Percentiles rank a stretch among this genome's conserved stretches.
Evolutionary conservation across 2,329 filamentous ascomycete species (phyloP).

Genomic region (Cercospora zeina): DNA sequence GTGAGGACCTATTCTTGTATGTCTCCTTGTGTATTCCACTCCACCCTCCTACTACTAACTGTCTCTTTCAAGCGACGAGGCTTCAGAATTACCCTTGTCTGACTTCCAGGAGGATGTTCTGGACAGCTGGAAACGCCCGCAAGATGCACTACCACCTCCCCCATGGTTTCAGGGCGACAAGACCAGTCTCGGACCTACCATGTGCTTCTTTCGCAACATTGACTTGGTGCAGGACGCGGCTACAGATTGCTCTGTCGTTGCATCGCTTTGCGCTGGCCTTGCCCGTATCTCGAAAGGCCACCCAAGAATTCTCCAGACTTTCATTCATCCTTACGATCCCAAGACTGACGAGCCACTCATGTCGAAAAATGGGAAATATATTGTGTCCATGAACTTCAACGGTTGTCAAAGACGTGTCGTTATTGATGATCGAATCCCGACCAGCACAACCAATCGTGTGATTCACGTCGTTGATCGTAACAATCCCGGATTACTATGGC

Average conservation of each 20-base stretch:
- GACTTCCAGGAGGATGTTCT: constrained; percentile 73
- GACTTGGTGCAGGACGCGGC: constrained; percentile 95
- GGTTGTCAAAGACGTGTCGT: constrained; percentile 83
- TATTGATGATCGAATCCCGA: constrained; percentile 84
- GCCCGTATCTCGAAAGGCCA: constrained; percentile 69
- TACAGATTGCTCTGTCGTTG: constrained; percentile 95
- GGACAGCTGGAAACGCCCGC: constrained; percentile 76
- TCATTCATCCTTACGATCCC: constrained; percentile 74
- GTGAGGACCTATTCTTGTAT: constrained; percentile 64
- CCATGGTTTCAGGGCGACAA: constrained; percentile 41
- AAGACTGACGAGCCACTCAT: constrained; percentile 58
- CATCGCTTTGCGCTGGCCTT: constrained; percentile 82
- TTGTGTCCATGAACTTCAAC: constrained; percentile 93
- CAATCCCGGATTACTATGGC: constrained; percentile 82
- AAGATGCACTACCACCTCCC: constrained; percentile 61
- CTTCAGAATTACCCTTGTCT: constrained; percentile 70
- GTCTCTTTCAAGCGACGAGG: constrained; percentile 58
- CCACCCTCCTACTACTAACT: constrained; percentile 22
- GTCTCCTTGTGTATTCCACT: constrained; percentile 36
- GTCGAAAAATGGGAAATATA: constrained; percentile 82
- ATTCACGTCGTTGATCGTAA: constrained; percentile 85
- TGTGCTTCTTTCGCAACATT: constrained; percentile 60
- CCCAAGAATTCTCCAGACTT: constrained; percentile 68
- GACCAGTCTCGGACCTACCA: constrained; percentile 49
- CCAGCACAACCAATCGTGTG: constrained; percentile 70